These are phyloP conservation scores for Cystofilobasidium ferigula DNA, from an alignment of 768 basidiomycete genomes.

Conservation along the genomic window DNA sequence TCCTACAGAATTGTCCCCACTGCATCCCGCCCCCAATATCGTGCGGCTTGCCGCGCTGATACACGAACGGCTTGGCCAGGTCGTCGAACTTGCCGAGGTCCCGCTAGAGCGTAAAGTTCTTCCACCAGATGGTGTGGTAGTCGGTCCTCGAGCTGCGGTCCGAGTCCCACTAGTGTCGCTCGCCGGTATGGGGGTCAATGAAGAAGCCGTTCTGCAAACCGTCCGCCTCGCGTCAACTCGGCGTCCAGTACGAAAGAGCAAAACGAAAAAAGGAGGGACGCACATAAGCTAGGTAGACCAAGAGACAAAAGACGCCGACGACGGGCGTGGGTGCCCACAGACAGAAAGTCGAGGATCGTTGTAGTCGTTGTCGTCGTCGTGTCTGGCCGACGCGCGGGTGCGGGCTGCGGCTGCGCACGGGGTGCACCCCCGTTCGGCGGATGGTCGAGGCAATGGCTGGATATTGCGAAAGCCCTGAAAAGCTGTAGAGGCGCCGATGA, in stretches of 20 bases:
- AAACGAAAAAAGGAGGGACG: neutral
- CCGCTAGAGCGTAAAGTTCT: neutral
- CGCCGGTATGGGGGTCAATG: neutral
- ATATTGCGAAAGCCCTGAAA: no score
- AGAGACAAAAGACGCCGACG: neutral
- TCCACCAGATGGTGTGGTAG: neutral
- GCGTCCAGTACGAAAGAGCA: neutral
- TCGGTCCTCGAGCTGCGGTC: neutral
- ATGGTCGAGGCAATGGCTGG: no score
- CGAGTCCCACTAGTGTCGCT: neutral
- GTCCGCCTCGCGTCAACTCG: neutral
- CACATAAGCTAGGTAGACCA: neutral
- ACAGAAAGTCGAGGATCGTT: neutral
- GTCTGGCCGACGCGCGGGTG: no score
- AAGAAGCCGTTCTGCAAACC: neutral
- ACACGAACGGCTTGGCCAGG: neutral
- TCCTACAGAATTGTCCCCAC: no score
- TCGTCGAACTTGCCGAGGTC: conserved; percentile 1
- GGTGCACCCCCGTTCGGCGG: no score
- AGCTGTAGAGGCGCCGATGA: no score
- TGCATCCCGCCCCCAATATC: no score
- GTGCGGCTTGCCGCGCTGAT: neutral
- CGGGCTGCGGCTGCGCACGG: no score
- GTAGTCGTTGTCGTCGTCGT: no score
- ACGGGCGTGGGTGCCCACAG: neutral